These are phyloP conservation scores for Cryptococcus jaspeensis DNA, from an alignment of 1,284 basidiomycete species.

Conservation along the genomic window DNA sequence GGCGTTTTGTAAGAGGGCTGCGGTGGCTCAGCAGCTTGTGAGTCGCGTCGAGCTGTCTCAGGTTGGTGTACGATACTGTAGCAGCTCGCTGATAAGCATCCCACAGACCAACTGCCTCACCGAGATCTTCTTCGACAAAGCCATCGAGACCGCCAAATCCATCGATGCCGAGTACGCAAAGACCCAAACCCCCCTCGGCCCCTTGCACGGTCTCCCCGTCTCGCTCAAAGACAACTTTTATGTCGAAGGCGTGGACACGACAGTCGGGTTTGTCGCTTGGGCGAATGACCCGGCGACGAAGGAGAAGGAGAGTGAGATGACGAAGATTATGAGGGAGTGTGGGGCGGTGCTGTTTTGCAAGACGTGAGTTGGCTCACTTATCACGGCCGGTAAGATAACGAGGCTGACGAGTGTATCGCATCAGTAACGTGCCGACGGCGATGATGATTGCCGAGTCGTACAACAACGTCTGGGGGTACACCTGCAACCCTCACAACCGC, in stretches of 20 bases:
- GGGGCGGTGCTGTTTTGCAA: constrained; percentile 45
- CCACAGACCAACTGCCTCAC: constrained; percentile 52
- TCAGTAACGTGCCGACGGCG: constrained; percentile 36
- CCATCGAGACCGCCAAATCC: constrained; percentile 47
- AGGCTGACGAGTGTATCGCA: too few species aligned
- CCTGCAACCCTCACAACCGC: constrained; percentile 63
- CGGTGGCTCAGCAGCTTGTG: constrained; percentile 77
- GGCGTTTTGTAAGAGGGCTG: constrained; percentile 72
- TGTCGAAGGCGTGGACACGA: constrained; percentile 48
- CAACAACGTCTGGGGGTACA: constrained; percentile 62
- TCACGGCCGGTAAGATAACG: too few species aligned
- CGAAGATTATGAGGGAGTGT: constrained; percentile 28
- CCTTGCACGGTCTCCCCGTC: constrained; percentile 58
- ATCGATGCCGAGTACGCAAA: constrained; percentile 50
- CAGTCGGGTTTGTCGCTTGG: constrained; percentile 40
- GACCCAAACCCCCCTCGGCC: constrained; percentile 50
- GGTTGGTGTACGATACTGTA: too few species aligned
- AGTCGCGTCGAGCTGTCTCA: too few species aligned
- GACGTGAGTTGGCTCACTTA: constrained; percentile 30
- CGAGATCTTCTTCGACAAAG: constrained; percentile 53
- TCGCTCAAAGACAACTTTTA: constrained; percentile 49
- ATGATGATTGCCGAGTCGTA: constrained; percentile 46
- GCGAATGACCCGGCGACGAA: constrained; percentile 28
- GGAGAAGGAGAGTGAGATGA: constrained; percentile 34
- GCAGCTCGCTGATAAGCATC: neutral